A percentile compares a stretch with the other conserved stretches of the same genome.
These are phyloP conservation scores for Penicillium sp. DNA, from an alignment of 2,329 filamentous ascomycete species.

Conservation along the genomic window DNA sequence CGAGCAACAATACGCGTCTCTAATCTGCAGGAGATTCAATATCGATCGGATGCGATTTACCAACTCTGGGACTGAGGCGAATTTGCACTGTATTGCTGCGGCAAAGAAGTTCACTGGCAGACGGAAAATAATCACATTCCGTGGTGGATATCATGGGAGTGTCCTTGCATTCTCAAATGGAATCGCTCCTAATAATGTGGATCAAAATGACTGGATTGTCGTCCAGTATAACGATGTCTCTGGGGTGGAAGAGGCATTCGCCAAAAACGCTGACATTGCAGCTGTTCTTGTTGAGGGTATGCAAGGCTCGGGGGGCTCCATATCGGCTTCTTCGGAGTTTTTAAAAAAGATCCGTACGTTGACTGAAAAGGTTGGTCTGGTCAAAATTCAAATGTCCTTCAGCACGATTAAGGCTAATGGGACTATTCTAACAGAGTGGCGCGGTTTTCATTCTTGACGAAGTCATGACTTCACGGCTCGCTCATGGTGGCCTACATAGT, in stretches of 20 bases:
- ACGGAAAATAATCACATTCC: constrained; percentile 2
- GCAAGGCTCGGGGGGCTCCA: not conserved
- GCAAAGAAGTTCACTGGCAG: constrained; percentile 48
- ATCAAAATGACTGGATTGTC: no score
- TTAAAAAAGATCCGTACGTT: not conserved
- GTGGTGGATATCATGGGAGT: not conserved
- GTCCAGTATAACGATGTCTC: no score
- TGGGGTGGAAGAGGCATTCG: no score
- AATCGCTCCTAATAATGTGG: not conserved
- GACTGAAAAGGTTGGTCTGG: not conserved
- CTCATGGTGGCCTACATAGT: not conserved
- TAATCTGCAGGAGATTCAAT: constrained; percentile 52
- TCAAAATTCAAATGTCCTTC: no score
- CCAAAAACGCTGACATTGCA: not conserved
- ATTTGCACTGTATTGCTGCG: constrained; percentile 55
- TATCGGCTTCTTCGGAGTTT: not conserved
- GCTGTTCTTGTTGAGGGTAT: not conserved
- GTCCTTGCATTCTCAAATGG: not conserved
- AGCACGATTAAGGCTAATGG: no score
- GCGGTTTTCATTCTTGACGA: constrained; percentile 1
- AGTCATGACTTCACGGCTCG: constrained; percentile 4
- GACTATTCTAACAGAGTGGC: no score
- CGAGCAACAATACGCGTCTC: constrained; percentile 50
- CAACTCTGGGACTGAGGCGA: constrained; percentile 65
- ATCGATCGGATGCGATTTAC: constrained; percentile 58